Conservation (phyloP, 441 rosid species). For the Syzygium malaccense region DNA sequence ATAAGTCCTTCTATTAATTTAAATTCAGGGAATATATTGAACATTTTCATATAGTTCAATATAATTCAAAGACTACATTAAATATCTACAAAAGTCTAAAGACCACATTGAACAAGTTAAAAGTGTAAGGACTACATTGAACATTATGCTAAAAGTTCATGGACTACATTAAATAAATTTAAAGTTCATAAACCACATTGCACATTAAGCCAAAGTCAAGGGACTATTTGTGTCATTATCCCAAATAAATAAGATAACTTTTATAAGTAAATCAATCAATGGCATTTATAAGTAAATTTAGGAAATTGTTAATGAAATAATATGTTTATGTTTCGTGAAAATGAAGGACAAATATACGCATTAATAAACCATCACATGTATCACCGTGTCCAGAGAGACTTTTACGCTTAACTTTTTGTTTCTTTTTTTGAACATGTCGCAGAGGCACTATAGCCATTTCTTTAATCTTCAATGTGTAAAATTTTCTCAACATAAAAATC, state of each 20-base stretch:
- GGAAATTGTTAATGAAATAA: not conserved
- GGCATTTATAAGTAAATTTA: not conserved
- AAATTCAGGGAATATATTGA: no score
- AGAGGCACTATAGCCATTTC: accelerated
- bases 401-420: not conserved
- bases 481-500: not conserved
- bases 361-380: not conserved
- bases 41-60: no score
- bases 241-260: not conserved
- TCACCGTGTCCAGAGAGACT: not conserved
- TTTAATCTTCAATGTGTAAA: not conserved
- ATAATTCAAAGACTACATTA: no score
- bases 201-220: not conserved
- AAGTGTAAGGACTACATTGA: no score
- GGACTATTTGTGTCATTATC: no score
- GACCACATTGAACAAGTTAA: no score
- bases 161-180: no score
- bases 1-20: no score
- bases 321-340: not conserved
- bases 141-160: no score
- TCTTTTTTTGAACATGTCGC: not conserved
- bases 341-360: not conserved
- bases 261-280: not conserved
- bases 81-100: no score
- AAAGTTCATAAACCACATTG: no score